These are phyloP conservation scores for Corynascus novoguineensis DNA, from an alignment of 495 filamentous ascomycete species.

Conservation along the genomic window DNA sequence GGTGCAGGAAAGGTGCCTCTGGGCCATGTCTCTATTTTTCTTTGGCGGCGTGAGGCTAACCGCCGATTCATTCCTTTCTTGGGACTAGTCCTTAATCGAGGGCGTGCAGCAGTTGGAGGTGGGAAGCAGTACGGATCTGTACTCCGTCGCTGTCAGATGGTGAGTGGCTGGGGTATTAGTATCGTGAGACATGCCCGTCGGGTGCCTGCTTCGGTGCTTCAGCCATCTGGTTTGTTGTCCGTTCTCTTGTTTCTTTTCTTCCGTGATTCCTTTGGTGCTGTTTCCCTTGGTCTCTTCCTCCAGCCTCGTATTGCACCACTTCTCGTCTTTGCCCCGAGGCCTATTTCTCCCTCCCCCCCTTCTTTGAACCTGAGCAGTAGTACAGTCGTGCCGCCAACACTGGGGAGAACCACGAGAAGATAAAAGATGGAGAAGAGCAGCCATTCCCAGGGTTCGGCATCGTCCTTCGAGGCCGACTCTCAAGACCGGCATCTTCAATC, in stretches of 20 bases:
- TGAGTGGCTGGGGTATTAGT: constrained; percentile 10
- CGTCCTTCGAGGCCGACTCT: constrained; percentile 38
- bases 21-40: no score
- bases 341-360: constrained; percentile 1
- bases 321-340: background rate
- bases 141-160: no score
- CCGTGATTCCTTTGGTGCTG: background rate
- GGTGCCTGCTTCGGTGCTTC: constrained; percentile 1
- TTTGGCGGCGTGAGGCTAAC: background rate
- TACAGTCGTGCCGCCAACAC: constrained; percentile 3
- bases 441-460: constrained; percentile 18
- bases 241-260: background rate
- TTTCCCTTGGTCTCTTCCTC: constrained; percentile 9
- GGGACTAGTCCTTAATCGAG: background rate
- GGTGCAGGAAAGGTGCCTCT: constrained; percentile 3
- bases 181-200: constrained; percentile 12
- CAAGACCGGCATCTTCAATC: constrained; percentile 33
- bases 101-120: constrained; percentile 5
- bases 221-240: constrained; percentile 2
- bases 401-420: background rate
- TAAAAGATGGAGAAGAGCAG: constrained; percentile 23
- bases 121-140: no score
- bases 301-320: constrained; percentile 8
- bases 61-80: background rate
- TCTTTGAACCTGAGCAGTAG: constrained; percentile 10